Evolutionary conservation across 352 stramenopile species (phyloP).

Genomic region (Blastocystis sp.): DNA sequence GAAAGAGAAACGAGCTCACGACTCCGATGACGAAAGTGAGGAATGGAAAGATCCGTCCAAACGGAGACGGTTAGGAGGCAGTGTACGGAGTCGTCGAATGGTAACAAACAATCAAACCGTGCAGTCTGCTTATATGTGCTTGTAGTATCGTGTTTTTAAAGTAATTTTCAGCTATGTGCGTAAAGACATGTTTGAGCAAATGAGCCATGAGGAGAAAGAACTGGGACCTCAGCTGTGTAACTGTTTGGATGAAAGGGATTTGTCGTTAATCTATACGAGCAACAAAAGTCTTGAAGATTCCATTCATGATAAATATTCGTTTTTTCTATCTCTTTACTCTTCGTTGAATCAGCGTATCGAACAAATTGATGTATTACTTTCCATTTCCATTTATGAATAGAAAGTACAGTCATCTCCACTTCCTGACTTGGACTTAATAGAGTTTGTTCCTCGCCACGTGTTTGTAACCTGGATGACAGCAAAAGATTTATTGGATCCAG

Average conservation of each 20-base stretch:
- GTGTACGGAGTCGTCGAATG: slow-evolving; percentile 9
- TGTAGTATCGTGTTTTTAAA: neutral
- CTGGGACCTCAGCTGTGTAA: neutral
- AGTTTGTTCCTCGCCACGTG: neutral
- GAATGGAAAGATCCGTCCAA: neutral
- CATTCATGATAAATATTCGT: neutral
- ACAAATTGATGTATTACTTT: neutral
- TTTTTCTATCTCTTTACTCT: neutral
- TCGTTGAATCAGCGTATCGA: neutral
- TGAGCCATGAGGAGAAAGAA: neutral
- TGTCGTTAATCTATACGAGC: neutral
- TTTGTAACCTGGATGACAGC: neutral
- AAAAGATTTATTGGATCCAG: neutral
- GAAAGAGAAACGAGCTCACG: neutral
- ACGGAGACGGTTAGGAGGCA: neutral
- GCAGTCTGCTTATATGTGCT: slow-evolving; percentile 55
- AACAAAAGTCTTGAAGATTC: neutral
- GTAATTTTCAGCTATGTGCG: neutral
- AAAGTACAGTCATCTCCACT: neutral
- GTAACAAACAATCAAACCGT: neutral
- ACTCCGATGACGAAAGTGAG: neutral
- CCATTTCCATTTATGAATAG: neutral
- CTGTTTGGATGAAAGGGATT: neutral
- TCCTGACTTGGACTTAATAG: neutral
- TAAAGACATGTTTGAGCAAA: neutral